Evolutionary conservation across 108 stramenopile species (phyloP), one percentile per base, ranked within the genome.

Genomic region (Epithemia pelagica): DNA sequence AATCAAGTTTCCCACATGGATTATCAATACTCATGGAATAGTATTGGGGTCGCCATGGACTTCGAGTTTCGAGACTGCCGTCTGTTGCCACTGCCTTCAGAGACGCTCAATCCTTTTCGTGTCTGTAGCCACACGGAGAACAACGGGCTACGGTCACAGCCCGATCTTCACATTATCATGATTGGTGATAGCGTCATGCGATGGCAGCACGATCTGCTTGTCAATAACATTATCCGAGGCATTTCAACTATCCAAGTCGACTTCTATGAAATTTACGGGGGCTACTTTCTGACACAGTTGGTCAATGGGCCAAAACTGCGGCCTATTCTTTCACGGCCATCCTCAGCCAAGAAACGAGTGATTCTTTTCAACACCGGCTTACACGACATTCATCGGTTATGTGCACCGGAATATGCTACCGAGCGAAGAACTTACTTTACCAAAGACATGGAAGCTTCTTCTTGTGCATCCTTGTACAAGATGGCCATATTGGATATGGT

Each of bases 171-270:
- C 68, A 62, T 90, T n/a, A 79, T 87, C 28, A 84, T 86, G 33
- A 82, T 90, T 59, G 89, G 89, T 26, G 89, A 90, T 59, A 85
- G 82, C 5, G 82, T 84, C 5, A 81, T 87, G 78, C 76, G 77
- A 56, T 61, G 87, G 18, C 84, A 87, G 69, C 73, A 66, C 52
- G 67, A 80, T 32, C 32, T 69, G 8, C 70, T 78, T 65, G 15
- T 46, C 10, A 15, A 46, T 10, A 5, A 15, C 37, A 10, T 46
- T 46, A 15, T 15, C 15, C 52, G 64, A 28, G 27, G 24, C 37
- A 61, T 55, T 22, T 58, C 10, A 19, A 24, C 25, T 70, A 65
- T 62, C 23, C 67, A 2, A 58, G 25, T 63, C 25, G 31, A 28
- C 8, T 63, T 63, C 26, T 51, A 51, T 24, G 62, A 63, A 63